Conservation (phyloP, 108 stramenopile species). For the Fistulifera solaris region DNA sequence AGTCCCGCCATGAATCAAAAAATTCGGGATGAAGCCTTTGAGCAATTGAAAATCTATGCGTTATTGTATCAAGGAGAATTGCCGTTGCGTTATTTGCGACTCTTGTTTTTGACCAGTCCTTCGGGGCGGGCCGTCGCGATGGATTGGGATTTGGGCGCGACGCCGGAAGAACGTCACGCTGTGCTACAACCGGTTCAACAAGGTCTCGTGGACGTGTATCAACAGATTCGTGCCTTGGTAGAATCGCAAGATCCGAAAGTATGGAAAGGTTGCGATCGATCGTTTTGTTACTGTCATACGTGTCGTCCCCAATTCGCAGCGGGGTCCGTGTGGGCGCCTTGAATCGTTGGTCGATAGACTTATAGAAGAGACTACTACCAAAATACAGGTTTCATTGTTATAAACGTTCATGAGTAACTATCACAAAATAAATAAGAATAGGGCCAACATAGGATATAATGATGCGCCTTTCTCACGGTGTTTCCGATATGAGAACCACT, state of each 20-base stretch:
- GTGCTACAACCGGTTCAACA: slow-evolving; percentile 37
- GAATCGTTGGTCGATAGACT: no score
- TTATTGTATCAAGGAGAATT: slow-evolving; percentile 53
- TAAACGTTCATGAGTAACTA: no score
- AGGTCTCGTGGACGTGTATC: slow-evolving; percentile 36
- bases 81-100: slow-evolving; percentile 47
- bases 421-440: no score
- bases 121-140: slow-evolving; percentile 44
- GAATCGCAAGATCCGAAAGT: slow-evolving; percentile 51
- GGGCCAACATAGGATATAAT: no score
- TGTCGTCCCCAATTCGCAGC: slow-evolving; percentile 45
- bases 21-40: slow-evolving; percentile 68
- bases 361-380: no score
- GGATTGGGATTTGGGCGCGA: slow-evolving; percentile 56
- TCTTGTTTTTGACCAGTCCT: slow-evolving; percentile 63
- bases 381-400: no score
- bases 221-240: slow-evolving; percentile 43
- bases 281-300: slow-evolving; percentile 80
- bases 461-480: no score
- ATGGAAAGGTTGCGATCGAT: slow-evolving; percentile 67
- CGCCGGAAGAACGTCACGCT: slow-evolving; percentile 41
- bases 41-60: slow-evolving; percentile 81
- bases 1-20: slow-evolving; percentile 51
- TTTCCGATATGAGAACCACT: no score
- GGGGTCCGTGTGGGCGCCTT: slow-evolving; percentile 55